phyloP scores from a whole-genome alignment of 225 moss, liverwort and hornwort genomes.

The Polytrichum commune region DNA sequence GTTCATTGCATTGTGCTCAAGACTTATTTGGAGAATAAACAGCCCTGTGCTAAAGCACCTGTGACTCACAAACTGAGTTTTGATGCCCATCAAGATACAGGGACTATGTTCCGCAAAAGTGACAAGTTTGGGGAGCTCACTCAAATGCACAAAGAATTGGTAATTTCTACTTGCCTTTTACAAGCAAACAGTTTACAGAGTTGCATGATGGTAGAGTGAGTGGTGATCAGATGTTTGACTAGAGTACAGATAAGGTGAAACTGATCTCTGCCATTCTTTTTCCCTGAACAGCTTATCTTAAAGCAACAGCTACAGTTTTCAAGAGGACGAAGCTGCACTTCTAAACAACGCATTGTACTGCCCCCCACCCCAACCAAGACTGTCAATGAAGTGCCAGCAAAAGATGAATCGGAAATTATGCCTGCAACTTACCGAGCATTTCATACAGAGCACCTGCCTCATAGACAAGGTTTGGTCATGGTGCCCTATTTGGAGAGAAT shows the following conservation, averaged over 20 bases:
- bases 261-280: no score
- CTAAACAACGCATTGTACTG: slow-evolving; percentile 19
- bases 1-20: no score
- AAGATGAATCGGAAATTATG: slow-evolving; percentile 8
- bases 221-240: no score
- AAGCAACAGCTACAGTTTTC: slow-evolving; percentile 28
- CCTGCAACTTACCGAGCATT: background rate
- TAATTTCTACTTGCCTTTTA: background rate
- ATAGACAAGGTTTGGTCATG: background rate
- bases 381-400: slow-evolving; percentile 11
- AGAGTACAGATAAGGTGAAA: no score
- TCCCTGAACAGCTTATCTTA: slow-evolving; percentile 12
- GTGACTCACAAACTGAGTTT: slow-evolving; percentile 4
- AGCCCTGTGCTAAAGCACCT: no score
- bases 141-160: slow-evolving; percentile 13
- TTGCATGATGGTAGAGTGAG: no score
- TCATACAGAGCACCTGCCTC: background rate
- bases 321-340: slow-evolving; percentile 28
- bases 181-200: no score
- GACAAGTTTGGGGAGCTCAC: slow-evolving; percentile 10
- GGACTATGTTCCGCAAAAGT: slow-evolving; percentile 3
- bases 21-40: no score
- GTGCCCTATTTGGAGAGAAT: background rate
- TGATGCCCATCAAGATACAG: slow-evolving; percentile 13
- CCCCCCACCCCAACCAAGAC: slow-evolving; percentile 14